Evolutionary conservation across 2,329 filamentous ascomycete genomes (phyloP).

Genomic region (Aspergillus ochraceoroseus): DNA sequence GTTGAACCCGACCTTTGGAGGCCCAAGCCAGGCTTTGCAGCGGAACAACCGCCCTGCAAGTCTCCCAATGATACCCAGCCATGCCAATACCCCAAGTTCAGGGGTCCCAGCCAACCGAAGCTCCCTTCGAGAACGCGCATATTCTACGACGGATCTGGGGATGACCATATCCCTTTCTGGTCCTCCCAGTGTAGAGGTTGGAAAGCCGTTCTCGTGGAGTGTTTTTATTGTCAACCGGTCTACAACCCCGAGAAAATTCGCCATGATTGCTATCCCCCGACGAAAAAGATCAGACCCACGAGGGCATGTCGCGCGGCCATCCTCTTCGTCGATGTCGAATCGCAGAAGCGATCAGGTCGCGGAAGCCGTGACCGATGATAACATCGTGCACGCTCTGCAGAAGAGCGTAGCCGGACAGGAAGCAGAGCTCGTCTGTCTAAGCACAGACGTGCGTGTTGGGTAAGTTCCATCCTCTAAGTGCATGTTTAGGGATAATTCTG

Average conservation of each 20-base stretch:
- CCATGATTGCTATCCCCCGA: conserved; percentile 51
- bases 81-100: conserved; percentile 16
- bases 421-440: conserved; percentile 53
- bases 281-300: conserved; percentile 41
- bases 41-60: conserved; percentile 44
- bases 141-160: conserved; percentile 41
- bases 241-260: conserved; percentile 50
- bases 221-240: conserved; percentile 59
- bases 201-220: conserved; percentile 51
- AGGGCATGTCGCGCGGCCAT: conserved; percentile 44
- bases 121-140: conserved; percentile 37
- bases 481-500: neutral
- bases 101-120: conserved; percentile 27
- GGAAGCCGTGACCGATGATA: conserved; percentile 54
- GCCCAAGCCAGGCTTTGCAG: conserved; percentile 44
- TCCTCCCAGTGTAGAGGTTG: conserved; percentile 48
- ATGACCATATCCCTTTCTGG: conserved; percentile 55
- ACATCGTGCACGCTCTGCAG: conserved; percentile 53
- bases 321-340: conserved; percentile 42
- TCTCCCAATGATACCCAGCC: conserved; percentile 34
- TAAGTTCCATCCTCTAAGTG: conserved; percentile 31
- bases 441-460: conserved; percentile 56
- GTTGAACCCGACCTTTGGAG: conserved; percentile 46
- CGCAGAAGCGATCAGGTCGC: conserved; percentile 41
- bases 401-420: conserved; percentile 47